Base-by-base conservation (phyloP, 2,329 filamentous ascomycete species). In the Trichoderma brevicompactum region DNA sequence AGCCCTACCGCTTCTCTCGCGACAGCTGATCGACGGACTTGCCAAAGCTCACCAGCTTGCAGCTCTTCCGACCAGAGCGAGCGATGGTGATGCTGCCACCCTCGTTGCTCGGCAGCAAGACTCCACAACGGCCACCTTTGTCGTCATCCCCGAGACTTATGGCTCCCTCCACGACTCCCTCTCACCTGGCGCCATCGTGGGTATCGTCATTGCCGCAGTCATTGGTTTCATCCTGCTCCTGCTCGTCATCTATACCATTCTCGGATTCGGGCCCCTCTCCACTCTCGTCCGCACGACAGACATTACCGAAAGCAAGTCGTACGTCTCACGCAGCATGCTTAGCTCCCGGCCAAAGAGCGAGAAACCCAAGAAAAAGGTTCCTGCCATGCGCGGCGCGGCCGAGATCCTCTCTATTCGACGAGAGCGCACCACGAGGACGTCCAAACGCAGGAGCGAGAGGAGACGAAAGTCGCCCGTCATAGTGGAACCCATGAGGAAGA, bases 151-250 rank as follows among this genome's bases (percentile, higher is more conserved):
- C 13, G 69, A 74, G 36, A 70, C 72, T 7, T 80, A 80, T 72
- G 74, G 72, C 67, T 67, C 67, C 19, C 69, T 73, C 23, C 54
- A 75, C 56, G 79, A 68, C 73, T 84, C 72, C 69, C 81, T 74
- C 70, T 72, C 70, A 17, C 83, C 81, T 0, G 80, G 77, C 66
- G 74, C 76, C 56, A 73, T 83, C 13, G 80, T 74, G 9, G 81
- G 76, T 69, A 80, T 82, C 65, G 79, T 81, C 5, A 74, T 83
- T 58, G 81, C 80, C 68, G 76, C 79, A 48, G 77, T 82, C 54
- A 79, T 75, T 34, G 85, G 80, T 60, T 83, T 87, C 72, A 72
- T 87, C 38, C 76, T 87, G 40, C 67, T 86, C 12, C 74, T 87
- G 36, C 82, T 82, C 73, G 71, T 86, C 12, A 68, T 86, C 65